Evolutionary conservation across 768 basidiomycete species (phyloP).

Genomic region (Mycena epipterygia): DNA sequence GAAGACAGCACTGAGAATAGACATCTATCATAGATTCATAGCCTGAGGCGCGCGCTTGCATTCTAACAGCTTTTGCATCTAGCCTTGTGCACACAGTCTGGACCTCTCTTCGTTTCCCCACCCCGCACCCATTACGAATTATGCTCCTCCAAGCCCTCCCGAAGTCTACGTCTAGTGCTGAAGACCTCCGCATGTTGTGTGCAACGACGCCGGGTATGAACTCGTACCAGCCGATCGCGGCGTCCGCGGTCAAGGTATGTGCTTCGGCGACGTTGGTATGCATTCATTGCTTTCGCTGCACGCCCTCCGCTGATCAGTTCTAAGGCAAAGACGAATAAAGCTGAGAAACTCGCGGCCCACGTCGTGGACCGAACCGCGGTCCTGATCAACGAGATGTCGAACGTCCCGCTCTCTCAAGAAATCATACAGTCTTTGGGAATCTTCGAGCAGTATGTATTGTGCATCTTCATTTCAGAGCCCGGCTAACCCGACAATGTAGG

Average conservation of each 20-base stretch:
- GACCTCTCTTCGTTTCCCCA: not conserved
- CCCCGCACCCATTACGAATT: not conserved
- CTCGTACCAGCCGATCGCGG: not conserved
- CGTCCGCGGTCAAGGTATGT: not conserved
- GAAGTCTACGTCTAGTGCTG: not conserved
- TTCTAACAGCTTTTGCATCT: not conserved
- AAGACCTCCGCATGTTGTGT: not conserved
- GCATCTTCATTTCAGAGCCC: too few species aligned
- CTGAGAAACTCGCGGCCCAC: not conserved
- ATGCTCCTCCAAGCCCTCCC: not conserved
- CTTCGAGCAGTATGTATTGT: not conserved
- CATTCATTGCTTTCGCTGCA: not conserved
- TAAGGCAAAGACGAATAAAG: not conserved
- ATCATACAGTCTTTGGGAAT: not conserved
- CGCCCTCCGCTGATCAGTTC: not conserved
- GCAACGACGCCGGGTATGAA: not conserved
- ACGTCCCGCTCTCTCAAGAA: not conserved
- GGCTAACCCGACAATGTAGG: not conserved
- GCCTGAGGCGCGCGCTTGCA: too few species aligned
- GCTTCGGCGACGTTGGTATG: not conserved
- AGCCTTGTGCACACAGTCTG: not conserved
- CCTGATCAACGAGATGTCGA: not conserved
- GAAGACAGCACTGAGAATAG: too few species aligned
- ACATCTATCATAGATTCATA: too few species aligned
- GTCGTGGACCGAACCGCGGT: not conserved